Conservation (phyloP, 1,139 yeast genomes). For the Geotrichum phurueaensis region DNA sequence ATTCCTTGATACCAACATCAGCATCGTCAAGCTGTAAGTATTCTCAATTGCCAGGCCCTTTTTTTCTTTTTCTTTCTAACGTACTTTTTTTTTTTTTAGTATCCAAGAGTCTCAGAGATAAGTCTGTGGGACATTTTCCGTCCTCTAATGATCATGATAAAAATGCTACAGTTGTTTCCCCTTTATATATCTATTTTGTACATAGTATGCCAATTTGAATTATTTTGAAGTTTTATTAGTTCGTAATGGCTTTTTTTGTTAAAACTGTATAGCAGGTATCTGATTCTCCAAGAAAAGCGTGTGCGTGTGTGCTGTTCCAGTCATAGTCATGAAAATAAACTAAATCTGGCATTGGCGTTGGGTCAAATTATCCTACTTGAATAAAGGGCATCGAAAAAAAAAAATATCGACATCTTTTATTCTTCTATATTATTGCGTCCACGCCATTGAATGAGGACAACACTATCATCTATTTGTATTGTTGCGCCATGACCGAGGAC, state of each 20-base stretch:
- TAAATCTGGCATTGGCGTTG: background rate
- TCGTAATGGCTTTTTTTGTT: background rate
- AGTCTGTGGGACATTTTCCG: background rate
- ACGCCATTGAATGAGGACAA: background rate
- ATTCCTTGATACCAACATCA: conserved; percentile 80
- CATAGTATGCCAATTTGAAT: conserved; percentile 1
- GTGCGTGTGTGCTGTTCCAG: background rate
- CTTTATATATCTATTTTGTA: background rate
- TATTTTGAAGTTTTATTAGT: background rate
- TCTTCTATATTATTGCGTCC: background rate
- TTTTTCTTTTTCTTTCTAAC: background rate
- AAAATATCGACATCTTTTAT: background rate
- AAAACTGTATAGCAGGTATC: background rate
- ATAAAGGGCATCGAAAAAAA: background rate
- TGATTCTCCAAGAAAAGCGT: background rate
- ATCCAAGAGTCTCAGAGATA: conserved; percentile 27
- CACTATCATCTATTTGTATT: background rate
- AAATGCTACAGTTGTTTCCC: background rate
- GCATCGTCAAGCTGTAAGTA: conserved; percentile 59
- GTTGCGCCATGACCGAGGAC: background rate
- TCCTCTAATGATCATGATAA: conserved; percentile 1
- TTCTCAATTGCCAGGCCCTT: background rate
- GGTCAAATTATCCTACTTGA: background rate
- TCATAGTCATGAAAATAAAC: background rate
- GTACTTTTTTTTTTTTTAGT: conserved; percentile 12